Conservation (phyloP, 768 basidiomycete species). For the Boletus pseudo-olivaceus region DNA sequence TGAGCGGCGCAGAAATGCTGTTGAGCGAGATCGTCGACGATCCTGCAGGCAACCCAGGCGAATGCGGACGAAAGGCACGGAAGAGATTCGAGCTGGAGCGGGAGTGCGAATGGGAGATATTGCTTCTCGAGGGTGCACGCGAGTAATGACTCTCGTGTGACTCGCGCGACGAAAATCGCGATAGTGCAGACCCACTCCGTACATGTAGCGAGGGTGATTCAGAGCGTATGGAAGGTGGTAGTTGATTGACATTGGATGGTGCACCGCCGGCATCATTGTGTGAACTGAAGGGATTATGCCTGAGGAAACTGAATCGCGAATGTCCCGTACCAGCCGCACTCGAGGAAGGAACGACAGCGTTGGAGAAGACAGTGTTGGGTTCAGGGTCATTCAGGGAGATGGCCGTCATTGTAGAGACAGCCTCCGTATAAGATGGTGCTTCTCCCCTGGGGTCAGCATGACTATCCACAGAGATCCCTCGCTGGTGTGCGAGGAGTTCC, state of each 20-base stretch:
- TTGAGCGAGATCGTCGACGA: conserved; percentile 70
- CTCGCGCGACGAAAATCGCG: conserved; percentile 22
- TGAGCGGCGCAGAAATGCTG: conserved; percentile 72
- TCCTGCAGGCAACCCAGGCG: conserved; percentile 37
- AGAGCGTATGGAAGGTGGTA: conserved; percentile 14
- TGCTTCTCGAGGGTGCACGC: conserved; percentile 24
- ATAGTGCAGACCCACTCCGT: conserved; percentile 19
- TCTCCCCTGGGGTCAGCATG: conserved; percentile 50
- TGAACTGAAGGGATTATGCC: conserved; percentile 36
- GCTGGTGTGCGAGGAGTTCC: conserved; percentile 21
- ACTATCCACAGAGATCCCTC: conserved; percentile 3
- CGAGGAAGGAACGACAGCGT: neutral
- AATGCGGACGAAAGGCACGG: conserved; percentile 42
- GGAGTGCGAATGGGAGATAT: conserved; percentile 35
- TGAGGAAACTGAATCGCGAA: conserved; percentile 49
- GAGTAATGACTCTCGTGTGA: conserved; percentile 18
- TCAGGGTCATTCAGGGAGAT: conserved; percentile 23
- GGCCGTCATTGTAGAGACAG: conserved; percentile 11
- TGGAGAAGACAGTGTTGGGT: neutral
- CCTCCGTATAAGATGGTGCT: conserved; percentile 66
- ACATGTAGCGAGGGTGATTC: conserved; percentile 15
- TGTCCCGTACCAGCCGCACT: conserved; percentile 13
- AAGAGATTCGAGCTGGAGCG: conserved; percentile 32
- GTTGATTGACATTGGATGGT: conserved; percentile 11
- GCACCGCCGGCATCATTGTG: conserved; percentile 15